Conservation (phyloP, 2,329 filamentous ascomycete species). For the Orbilia blumenaviensis region DNA sequence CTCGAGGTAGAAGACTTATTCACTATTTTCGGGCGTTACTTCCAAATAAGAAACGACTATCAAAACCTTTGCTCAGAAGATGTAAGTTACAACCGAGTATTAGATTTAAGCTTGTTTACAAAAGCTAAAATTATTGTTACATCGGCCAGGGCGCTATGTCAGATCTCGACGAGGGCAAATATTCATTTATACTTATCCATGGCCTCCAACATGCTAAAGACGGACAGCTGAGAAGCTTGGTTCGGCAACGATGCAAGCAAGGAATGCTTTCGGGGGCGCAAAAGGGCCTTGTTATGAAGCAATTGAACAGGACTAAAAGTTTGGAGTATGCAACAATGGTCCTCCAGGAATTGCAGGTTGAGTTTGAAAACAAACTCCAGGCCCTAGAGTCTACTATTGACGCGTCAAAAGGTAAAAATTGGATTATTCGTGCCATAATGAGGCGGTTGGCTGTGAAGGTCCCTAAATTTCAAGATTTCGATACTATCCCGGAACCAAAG, state of each 20-base stretch:
- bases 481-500: too few relatives aligned
- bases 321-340: slow-evolving; percentile 16
- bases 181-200: slow-evolving; percentile 32
- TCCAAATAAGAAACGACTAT: slow-evolving; percentile 40
- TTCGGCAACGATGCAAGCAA: background rate
- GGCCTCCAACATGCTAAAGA: background rate
- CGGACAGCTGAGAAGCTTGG: background rate
- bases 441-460: too few relatives aligned
- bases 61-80: slow-evolving; percentile 17
- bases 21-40: slow-evolving; percentile 27
- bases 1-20: slow-evolving; percentile 27
- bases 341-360: background rate
- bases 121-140: background rate
- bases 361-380: background rate
- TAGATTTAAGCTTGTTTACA: too few relatives aligned
- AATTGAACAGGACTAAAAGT: background rate
- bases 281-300: background rate
- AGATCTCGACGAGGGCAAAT: slow-evolving; percentile 41
- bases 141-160: slow-evolving; percentile 13
- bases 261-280: background rate
- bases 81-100: too few relatives aligned
- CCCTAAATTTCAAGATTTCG: too few relatives aligned
- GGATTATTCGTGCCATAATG: slow-evolving; percentile 25
- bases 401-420: background rate
- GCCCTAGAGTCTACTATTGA: background rate